Base-by-base conservation (phyloP, 768 basidiomycete genomes). In the Guyanaporus albipodus region DNA sequence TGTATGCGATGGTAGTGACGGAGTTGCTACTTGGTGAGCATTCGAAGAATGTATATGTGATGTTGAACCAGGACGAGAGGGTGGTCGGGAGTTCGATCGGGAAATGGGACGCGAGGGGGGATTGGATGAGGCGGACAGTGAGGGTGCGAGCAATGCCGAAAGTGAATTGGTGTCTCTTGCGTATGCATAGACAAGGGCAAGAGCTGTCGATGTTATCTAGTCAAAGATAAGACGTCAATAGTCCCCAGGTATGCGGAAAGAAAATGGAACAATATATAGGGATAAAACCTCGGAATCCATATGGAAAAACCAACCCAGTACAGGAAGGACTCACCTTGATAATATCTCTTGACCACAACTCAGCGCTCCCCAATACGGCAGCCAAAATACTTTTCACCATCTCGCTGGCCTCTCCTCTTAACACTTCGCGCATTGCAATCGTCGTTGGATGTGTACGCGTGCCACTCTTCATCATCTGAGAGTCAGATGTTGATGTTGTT, bases 331-430 rank as follows among this genome's bases (percentile, higher is more conserved):
- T 27, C 44, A 65, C 62, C 56, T 60, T 58, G 17, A 65, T 47
- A 15, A 71, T 79, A 52, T 62, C 91, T 82, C 78, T 82, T 29
- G 84, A 72, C 75, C 85, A 85, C 2, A 77, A 58, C 24, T 86
- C 79, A 27, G 44, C 27, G 9, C 28, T 50, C 35, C 17, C 56
- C 24, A 63, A 35, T 26, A 58, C 54, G 15, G 51, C 48, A 38
- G 10, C 46, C 38, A 64, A 44, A 51, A 88, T 85, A 11, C 64
- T 66, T 50, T 80, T 75, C 31, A 96, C 69, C 88, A 92, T 94
- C 32, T 87, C 81, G 35, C 71, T 69, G 6, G 92, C 89, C 14
- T 84, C 79, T 43, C 70, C 70, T 23, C 73, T 69, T 37, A 95
- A 68, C 33, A 84, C 77, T 46, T 74, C 76, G 38, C 78, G 72